phyloP scores from a whole-genome alignment of 2,329 filamentous ascomycete genomes.

The Sclerotinia minor region DNA sequence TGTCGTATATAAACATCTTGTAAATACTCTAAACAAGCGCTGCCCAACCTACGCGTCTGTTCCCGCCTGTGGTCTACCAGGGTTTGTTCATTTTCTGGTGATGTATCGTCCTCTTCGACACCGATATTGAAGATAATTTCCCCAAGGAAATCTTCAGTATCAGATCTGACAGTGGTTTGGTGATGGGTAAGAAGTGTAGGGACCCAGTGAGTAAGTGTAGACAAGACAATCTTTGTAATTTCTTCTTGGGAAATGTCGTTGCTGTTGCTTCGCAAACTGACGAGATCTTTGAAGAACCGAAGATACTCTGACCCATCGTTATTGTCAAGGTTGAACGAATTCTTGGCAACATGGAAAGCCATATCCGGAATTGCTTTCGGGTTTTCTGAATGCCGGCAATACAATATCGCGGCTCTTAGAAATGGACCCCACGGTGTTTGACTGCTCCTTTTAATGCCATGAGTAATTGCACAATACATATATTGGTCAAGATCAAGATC shows the following conservation, averaged over 20 bases:
- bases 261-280: constrained; percentile 27
- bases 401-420: constrained; percentile 38
- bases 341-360: constrained; percentile 33
- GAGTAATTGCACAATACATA: constrained; percentile 48
- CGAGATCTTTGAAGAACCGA: constrained; percentile 40
- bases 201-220: constrained; percentile 50
- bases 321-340: constrained; percentile 34
- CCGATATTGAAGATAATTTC: constrained; percentile 32
- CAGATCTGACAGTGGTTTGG: constrained; percentile 48
- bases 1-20: constrained; percentile 37
- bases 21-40: constrained; percentile 39
- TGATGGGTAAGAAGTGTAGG: constrained; percentile 54
- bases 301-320: constrained; percentile 39
- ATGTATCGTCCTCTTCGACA: constrained; percentile 27
- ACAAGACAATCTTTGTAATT: constrained; percentile 43
- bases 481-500: constrained; percentile 55
- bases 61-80: background rate
- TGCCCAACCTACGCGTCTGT: constrained; percentile 33
- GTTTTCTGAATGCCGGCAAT: constrained; percentile 38
- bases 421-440: constrained; percentile 34
- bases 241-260: constrained; percentile 44
- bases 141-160: constrained; percentile 42
- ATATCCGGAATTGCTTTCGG: constrained; percentile 30
- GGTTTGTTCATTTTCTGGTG: constrained; percentile 28
- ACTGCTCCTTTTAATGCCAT: constrained; percentile 35